A percentile compares a stretch with the other conserved stretches of the same genome.
These are phyloP conservation scores for Capsaspora owczarzaki DNA, from an alignment of 78 protist species.

Conservation along the genomic window DNA sequence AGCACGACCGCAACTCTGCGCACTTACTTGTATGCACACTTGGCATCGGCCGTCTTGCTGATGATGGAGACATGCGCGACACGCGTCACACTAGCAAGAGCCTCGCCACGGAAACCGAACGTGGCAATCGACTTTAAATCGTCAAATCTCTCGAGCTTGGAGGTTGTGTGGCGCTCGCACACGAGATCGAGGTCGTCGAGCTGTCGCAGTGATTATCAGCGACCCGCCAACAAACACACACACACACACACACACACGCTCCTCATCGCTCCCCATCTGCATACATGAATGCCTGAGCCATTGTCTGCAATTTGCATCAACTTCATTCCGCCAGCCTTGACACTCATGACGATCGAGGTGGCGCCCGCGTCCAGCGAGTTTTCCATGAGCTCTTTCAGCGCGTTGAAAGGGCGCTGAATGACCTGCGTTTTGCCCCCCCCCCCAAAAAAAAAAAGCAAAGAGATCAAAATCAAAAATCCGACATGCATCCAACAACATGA, in stretches of 20 bases:
- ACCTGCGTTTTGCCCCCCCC: too few species aligned
- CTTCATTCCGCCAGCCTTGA: constrained; percentile 80
- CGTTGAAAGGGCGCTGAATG: constrained; percentile 69
- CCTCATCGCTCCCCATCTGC: too few species aligned
- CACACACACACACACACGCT: too few species aligned
- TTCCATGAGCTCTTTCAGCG: constrained; percentile 85
- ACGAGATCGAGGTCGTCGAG: constrained; percentile 74
- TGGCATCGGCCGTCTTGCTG: constrained; percentile 52
- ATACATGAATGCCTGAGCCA: constrained; percentile 82
- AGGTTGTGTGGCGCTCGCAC: constrained; percentile 88
- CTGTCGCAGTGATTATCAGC: constrained; percentile 1
- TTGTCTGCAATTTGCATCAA: constrained; percentile 77
- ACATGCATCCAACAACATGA: too few species aligned
- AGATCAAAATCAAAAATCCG: too few species aligned
- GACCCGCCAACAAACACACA: too few species aligned
- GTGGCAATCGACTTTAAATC: constrained; percentile 71
- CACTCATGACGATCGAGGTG: constrained; percentile 54
- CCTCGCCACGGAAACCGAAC: constrained; percentile 91
- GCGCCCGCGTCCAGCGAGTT: constrained; percentile 90
- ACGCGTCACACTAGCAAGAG: constrained; percentile 90
- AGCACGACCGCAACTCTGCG: too few species aligned
- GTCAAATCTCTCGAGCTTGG: constrained; percentile 71
- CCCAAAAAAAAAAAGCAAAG: too few species aligned
- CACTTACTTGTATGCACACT: constrained; percentile 53
- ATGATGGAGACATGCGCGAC: constrained; percentile 81